Percentiles rank a stretch among this genome's conserved stretches.
phyloP scores from a whole-genome alignment of 352 stramenopile genomes.

The Phytophthora rubi region DNA sequence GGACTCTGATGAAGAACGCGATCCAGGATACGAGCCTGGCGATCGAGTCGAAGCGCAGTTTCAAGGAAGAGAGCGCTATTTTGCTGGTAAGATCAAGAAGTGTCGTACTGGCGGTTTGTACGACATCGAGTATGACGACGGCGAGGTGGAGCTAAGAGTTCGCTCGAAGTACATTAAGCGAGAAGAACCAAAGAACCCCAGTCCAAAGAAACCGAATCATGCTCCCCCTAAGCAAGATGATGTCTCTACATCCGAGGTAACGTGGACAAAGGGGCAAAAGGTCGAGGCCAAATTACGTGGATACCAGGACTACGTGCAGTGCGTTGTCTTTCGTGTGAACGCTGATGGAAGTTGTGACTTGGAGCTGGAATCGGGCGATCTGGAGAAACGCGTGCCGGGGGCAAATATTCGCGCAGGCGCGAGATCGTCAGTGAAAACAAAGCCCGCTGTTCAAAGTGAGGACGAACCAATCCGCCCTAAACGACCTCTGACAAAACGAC shows the following conservation, averaged over 20 bases:
- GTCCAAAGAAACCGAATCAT: not conserved
- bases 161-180: slow-evolving; percentile 53
- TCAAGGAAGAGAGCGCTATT: slow-evolving; percentile 44
- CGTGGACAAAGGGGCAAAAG: slow-evolving; percentile 57
- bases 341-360: slow-evolving; percentile 71
- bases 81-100: slow-evolving; percentile 54
- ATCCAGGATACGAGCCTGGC: slow-evolving; percentile 38
- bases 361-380: slow-evolving; percentile 68
- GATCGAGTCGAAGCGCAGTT: slow-evolving; percentile 62
- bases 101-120: slow-evolving; percentile 47
- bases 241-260: slow-evolving; percentile 41
- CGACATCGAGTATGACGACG: slow-evolving; percentile 84
- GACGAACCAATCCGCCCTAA: slow-evolving; percentile 58
- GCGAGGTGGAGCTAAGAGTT: slow-evolving; percentile 61
- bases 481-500: slow-evolving; percentile 37
- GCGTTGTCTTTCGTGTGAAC: slow-evolving; percentile 52
- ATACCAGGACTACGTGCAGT: slow-evolving; percentile 49
- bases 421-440: slow-evolving; percentile 40
- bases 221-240: slow-evolving; percentile 29
- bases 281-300: slow-evolving; percentile 68
- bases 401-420: slow-evolving; percentile 41
- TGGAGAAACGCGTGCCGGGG: slow-evolving; percentile 50
- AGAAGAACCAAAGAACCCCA: slow-evolving; percentile 41
- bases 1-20: slow-evolving; percentile 26
- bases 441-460: slow-evolving; percentile 45